Percentiles rank a stretch among this genome's conserved stretches.
phyloP scores from a whole-genome alignment of 192 early-diverging fungal genomes.

The Gryganskiella cystojenkinii region DNA sequence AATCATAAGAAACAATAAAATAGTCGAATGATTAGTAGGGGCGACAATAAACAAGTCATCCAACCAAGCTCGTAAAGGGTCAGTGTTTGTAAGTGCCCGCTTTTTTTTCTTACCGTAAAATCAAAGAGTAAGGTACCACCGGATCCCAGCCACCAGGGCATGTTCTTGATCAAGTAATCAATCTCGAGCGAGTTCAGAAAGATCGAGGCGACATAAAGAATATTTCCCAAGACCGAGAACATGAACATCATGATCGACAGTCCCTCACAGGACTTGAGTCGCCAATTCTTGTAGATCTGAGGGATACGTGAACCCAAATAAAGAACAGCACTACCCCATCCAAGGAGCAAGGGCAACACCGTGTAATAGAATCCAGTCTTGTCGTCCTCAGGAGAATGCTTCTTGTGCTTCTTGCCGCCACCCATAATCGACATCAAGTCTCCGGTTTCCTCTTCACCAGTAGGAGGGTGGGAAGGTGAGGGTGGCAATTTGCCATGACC shows the following conservation, averaged over 20 bases:
- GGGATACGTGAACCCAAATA: slow-evolving; percentile 81
- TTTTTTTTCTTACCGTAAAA: slow-evolving; percentile 64
- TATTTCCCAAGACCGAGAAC: slow-evolving; percentile 85
- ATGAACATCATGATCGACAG: slow-evolving; percentile 86
- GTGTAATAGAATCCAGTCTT: slow-evolving; percentile 14
- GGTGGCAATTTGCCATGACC: slow-evolving; percentile 44
- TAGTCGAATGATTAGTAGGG: neutral
- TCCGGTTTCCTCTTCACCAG: neutral
- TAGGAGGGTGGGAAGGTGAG: slow-evolving; percentile 6
- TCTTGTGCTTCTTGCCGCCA: slow-evolving; percentile 1
- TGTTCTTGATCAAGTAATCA: slow-evolving; percentile 72
- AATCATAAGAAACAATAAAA: slow-evolving; percentile 4
- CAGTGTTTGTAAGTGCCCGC: neutral
- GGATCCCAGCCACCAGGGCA: slow-evolving; percentile 82
- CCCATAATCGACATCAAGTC: slow-evolving; percentile 7
- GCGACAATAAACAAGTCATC: neutral
- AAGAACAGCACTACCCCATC: slow-evolving; percentile 77
- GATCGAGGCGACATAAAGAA: slow-evolving; percentile 75
- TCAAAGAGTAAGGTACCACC: slow-evolving; percentile 81
- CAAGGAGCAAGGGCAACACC: slow-evolving; percentile 71
- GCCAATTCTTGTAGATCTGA: slow-evolving; percentile 85
- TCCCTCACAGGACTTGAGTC: slow-evolving; percentile 78
- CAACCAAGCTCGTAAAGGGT: neutral
- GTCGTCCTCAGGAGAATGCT: slow-evolving; percentile 10
- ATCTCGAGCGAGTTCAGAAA: slow-evolving; percentile 77